Conservation (phyloP, 441 rosid genomes). For the Dalechampia spathulata region DNA sequence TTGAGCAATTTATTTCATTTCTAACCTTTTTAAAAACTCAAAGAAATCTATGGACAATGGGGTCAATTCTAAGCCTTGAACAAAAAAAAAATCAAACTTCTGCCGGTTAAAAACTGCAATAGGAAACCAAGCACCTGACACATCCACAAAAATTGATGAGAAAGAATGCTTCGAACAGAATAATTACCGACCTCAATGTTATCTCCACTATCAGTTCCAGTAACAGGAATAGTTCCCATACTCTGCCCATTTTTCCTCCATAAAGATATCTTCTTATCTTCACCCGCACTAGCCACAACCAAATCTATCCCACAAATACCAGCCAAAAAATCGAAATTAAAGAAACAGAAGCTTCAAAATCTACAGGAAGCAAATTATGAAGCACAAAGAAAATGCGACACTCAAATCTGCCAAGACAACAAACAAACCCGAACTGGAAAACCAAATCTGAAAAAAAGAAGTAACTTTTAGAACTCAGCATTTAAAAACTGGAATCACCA, state of each 20-base stretch:
- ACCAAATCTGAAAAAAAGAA: no score
- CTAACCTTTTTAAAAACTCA: background rate
- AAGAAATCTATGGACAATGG: background rate
- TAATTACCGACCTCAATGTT: constrained; percentile 51
- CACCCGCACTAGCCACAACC: constrained; percentile 93
- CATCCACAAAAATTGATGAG: no score
- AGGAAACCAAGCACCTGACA: background rate
- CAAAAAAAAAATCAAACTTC: background rate
- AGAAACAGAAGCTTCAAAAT: no score
- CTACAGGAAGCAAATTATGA: no score
- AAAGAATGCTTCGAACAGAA: no score
- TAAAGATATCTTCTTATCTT: constrained; percentile 81
- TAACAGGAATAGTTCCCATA: constrained; percentile 68
- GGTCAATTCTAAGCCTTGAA: background rate
- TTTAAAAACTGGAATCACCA: no score
- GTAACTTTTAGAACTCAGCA: no score
- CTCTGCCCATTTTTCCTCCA: constrained; percentile 79
- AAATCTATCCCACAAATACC: constrained; percentile 79
- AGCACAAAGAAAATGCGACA: no score
- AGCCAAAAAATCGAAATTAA: no score
- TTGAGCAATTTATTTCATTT: background rate
- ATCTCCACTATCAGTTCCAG: constrained; percentile 68
- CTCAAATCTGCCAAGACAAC: no score
- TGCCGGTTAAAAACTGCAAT: background rate
- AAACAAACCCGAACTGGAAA: no score